Percentiles rank a stretch among this genome's conserved stretches.
Conservation (phyloP, 2,329 filamentous ascomycete genomes). For the Diaporthe helianthi region DNA sequence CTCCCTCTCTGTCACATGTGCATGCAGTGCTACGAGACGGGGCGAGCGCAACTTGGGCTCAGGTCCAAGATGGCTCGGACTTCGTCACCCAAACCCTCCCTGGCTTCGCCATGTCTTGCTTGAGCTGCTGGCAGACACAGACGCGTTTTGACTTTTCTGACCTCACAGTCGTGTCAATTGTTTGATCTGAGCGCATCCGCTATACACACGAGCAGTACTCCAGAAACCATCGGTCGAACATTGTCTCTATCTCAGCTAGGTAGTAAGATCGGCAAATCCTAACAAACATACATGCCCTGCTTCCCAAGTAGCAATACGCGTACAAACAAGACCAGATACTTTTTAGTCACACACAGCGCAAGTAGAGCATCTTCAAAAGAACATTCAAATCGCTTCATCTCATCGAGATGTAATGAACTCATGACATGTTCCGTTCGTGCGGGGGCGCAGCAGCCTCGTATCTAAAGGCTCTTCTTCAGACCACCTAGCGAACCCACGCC, state of each 20-base stretch:
- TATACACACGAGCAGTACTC: no score
- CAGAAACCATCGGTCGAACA: not conserved
- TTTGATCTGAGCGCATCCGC: conserved; percentile 10
- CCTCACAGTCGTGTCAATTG: conserved; percentile 6
- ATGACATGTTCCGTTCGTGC: conserved; percentile 1
- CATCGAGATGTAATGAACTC: not conserved
- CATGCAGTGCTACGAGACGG: not conserved
- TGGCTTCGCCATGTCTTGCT: conserved; percentile 21
- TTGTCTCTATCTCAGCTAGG: not conserved
- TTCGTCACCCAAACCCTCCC: not conserved
- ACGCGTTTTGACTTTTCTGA: conserved; percentile 14
- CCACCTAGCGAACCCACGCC: conserved; percentile 41
- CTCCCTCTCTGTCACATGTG: not conserved
- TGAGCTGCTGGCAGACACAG: conserved; percentile 1
- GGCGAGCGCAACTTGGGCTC: conserved; percentile 6
- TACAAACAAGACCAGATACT: not conserved
- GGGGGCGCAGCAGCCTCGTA: not conserved
- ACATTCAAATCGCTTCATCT: conserved; percentile 6
- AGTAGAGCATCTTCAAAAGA: no score
- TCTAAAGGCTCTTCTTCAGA: conserved; percentile 43
- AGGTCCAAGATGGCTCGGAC: conserved; percentile 13
- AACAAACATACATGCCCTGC: not conserved
- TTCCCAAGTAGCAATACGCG: not conserved
- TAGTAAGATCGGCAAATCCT: not conserved
- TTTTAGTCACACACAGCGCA: not conserved